Base-by-base conservation (phyloP, 768 basidiomycete species). In the Glaciozyma antarctica region DNA sequence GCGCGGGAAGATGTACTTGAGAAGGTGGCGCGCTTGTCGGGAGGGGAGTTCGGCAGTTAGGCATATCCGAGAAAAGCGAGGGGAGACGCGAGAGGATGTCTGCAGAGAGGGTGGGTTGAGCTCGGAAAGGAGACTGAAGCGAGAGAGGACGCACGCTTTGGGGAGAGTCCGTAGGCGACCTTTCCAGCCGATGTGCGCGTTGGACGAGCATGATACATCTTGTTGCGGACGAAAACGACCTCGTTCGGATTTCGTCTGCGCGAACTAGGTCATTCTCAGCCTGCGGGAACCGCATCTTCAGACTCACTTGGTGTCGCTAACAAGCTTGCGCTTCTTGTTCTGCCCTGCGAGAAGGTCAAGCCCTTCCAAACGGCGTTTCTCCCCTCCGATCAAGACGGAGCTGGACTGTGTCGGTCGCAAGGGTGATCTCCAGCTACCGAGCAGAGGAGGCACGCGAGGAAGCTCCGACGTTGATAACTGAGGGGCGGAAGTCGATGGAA, bases 1-100 rank as follows among this genome's bases (percentile, higher is more conserved):
- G 48, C 85, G 80, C 13, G 91, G 85, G 72, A 98, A 94, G 2
- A 98, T 78, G 72, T 90, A 86, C 77, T 91, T 92, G 43, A 86
- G 81, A 1, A 90, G 76, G 67, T 84, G 84, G 48, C 86, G 81
- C 0, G 82, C 32, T 30, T 38, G 30, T 26, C 19, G 47, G 22
- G 21, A 53, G 8, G 48, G 41, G n/a, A 15, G 34, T 2, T 7
- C 22, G 8, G 21, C 19, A 2, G 62, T 24, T 24, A 41, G 13
- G 15, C 55, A 28, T 17, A 32, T 19, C 49, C 1, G 61, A 49
- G 56, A 62, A 67, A 9, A 57, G 48, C 4, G 13, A 0, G 0
- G 58, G n/a, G 1, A 70, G 58, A 5, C 63, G 69, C 7, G 51
- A 48, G 45, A 67, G 52, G 49, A 70, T 49, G 30, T 70, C 69